Base-by-base conservation (phyloP, 2,329 filamentous ascomycete species). In the Sphaerulina vaccinii region DNA sequence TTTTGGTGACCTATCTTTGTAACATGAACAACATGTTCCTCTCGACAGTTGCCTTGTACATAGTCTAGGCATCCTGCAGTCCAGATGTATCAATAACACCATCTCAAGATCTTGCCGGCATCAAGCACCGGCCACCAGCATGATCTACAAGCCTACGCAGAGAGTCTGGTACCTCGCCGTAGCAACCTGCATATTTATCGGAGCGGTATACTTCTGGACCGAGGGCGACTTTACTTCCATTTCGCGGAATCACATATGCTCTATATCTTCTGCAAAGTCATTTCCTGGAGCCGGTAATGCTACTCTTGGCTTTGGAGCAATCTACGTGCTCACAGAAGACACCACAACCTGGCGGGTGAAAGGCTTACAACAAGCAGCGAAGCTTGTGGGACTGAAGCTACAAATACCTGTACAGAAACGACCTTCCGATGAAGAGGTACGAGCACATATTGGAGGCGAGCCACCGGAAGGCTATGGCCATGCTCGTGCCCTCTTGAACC, bases 251-350 rank as follows among this genome's bases (percentile, higher is more conserved):
- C 13, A n/a, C 32, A 35, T 11, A 35, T 11, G 32, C 5, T 15
- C 5, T 5, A n/a, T 35, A 11, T n/a, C 32, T 5, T 35, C 32
- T 6, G 5, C 32, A 5, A 11, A 7, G 32, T 7, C 32, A 5
- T 6, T 15, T 5, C 32, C 32, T 5, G 32, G 32, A n/a, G 32
- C 32, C 13, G 32, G 36, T n/a, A 56, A 56, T 23, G 38, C 21
- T 11, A 56, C 53, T 11, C 33, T 56, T 13, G 53, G 53, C n/a
- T 56, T 56, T 38, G 53, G 53, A 6, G 49, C 38, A 4, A 52
- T 56, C 13, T 56, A 52, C 33, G 49, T 53, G 6, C 19, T 56
- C 11, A 56, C 53, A 11, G 53, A 53, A 38, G 50, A 56, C 18
- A 10, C 13, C 9, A 19, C 37, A 8, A 53, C 53, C 27, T 56